Evolutionary conservation across 306 rosid species (phyloP).

Genomic region (Aeschynomene evenia): DNA sequence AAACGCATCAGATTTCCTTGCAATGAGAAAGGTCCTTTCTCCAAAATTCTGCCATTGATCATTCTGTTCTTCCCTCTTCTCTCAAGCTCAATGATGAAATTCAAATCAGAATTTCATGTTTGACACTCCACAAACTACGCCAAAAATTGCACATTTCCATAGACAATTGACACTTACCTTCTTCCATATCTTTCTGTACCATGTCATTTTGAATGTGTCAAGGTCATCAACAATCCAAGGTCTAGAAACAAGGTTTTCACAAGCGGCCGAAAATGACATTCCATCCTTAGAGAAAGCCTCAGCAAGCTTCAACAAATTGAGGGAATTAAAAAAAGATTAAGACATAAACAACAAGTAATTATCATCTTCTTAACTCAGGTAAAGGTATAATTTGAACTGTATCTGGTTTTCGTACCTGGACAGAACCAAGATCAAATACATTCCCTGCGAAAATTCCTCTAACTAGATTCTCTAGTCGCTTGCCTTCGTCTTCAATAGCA

Average conservation of each 20-base stretch:
- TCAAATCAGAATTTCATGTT: too few species aligned
- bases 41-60: too few species aligned
- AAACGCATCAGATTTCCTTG: too few species aligned
- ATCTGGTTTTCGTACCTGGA: slow-evolving; percentile 49
- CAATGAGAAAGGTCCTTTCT: too few species aligned
- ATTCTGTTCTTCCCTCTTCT: too few species aligned
- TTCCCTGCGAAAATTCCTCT: slow-evolving; percentile 95
- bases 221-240: slow-evolving; percentile 98
- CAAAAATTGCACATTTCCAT: slow-evolving; percentile 9
- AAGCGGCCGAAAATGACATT: slow-evolving; percentile 79
- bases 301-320: slow-evolving; percentile 74
- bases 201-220: slow-evolving; percentile 63
- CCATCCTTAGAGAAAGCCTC: slow-evolving; percentile 90
- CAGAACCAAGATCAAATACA: slow-evolving; percentile 95
- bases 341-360: neutral
- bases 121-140: neutral
- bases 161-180: slow-evolving; percentile 52
- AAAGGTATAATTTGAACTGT: neutral
- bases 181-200: slow-evolving; percentile 83
- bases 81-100: too few species aligned
- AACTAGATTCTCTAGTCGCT: slow-evolving; percentile 76
- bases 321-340: slow-evolving; percentile 24
- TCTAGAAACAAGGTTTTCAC: slow-evolving; percentile 80
- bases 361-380: slow-evolving; percentile 7
- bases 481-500: slow-evolving; percentile 79